Evolutionary conservation across 2,329 filamentous ascomycete species (phyloP), one percentile per base, ranked within the genome.

Genomic region (Ceratocystis lukuohia): DNA sequence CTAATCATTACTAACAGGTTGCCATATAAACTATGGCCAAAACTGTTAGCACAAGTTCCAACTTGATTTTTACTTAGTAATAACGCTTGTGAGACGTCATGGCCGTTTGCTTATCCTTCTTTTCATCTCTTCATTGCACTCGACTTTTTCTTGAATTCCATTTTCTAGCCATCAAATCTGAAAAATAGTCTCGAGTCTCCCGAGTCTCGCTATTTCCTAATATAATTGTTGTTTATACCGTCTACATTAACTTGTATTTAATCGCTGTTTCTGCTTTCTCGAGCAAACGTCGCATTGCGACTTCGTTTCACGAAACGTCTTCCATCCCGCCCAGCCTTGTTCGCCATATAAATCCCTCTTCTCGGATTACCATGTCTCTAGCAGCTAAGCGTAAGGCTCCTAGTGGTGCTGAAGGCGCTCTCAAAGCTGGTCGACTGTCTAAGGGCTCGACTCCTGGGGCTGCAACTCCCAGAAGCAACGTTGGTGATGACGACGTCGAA

Each of bases 361-460:
- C 15, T 37, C 59, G 59, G 70, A 61, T 68, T 70, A 74, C 67
- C 67, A 90, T 91, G 88, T 83, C 87, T 69, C 59, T 59, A 22
- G 44, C 64, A 10, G 79, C 81, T 20, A 91, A 91, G 77, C 82
- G 87, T 73, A 90, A 90, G 77, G 87, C 87, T 68, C 72, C 74
- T 68, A 71, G 73, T 73, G 78, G 76, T 71, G 77, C 77, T 67
- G 75, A 78, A 67, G 80, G 78, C 65, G 75, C 76, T 48, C 73
- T 77, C 33, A 87, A 87, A 75, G 78, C 78, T 37, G 82, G 82
- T 67, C 82, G 80, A 72, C 77, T 79, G 20, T 86, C 83, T 50
- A 78, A 78, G 66, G 75, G 80, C 68, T 86, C 84, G 59, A 87
- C 84, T 5, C 84, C 84, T 5, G 83, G 84, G 62, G 79, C 81